Evolutionary conservation across 2,329 filamentous ascomycete species (phyloP), one percentile per base, ranked within the genome.

Genomic region (Cladosporium velox): DNA sequence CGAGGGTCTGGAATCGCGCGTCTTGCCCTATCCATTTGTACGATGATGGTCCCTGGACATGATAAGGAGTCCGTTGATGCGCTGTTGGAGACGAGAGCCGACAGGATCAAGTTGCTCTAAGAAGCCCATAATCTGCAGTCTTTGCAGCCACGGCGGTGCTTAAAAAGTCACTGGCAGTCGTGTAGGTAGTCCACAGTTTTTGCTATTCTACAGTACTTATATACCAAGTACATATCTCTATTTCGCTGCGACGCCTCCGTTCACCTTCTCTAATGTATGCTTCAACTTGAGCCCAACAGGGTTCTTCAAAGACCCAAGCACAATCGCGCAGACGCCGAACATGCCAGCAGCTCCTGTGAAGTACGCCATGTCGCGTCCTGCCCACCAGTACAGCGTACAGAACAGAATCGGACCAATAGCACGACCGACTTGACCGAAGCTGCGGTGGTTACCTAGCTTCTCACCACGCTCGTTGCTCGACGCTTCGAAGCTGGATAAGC

Each of bases 311-410:
- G 86, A 86, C 24, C 86, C 84, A 76, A 96, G 90, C 0, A 90
- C 92, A 28, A 92, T 79, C 12, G 83, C 84, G 54, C 86, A 85
- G 12, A 98, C 93, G 1, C 83, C 87, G 5, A 91, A 78, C 82
- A 98, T 96, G 5, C 92, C 93, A 14, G 87, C 83, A 0, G 92
- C 91, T 4, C 95, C 95, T 72, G 92, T 84, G 1, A 83, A 84
- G 78, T 98, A 99, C 2, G 95, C 95, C 12, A 88, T 85, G 75
- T 96, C 90, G 57, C 95, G 84, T 0, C 95, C 95, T 7, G 92
- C 93, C 95, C 95, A 99, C 95, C 95, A 99, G 81, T 99, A 99
- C 65, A 99, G 83, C 59, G 92, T 92, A 68, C 95, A 98, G 76
- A 99, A 99, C 41, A 96, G 80, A 4, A 99, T 78, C 0, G 95